phyloP scores from a whole-genome alignment of 176 grass and related monocot species.

The Secale cereale region DNA sequence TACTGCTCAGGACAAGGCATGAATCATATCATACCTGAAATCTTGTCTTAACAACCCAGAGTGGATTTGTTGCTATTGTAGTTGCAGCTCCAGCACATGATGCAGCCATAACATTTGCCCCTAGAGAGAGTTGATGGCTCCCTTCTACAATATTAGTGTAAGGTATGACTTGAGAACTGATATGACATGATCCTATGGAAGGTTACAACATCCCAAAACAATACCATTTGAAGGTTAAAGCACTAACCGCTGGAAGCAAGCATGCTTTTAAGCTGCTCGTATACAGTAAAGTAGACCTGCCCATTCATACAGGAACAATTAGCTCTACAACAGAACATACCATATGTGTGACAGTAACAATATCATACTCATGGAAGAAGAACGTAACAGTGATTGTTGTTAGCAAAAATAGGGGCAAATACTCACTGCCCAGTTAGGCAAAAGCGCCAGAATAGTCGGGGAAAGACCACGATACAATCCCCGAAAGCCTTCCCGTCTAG shows the following conservation, averaged over 20 bases:
- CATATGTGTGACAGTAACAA: background rate
- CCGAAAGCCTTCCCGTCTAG: conserved; percentile 70
- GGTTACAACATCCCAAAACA: background rate
- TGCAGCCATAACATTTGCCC: conserved; percentile 87
- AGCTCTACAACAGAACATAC: conserved; percentile 5
- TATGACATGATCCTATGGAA: background rate
- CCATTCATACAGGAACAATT: conserved; percentile 8
- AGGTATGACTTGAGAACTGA: conserved; percentile 11
- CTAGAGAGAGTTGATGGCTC: conserved; percentile 66
- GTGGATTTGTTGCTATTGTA: conserved; percentile 82
- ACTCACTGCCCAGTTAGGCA: conserved; percentile 99
- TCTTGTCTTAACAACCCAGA: conserved; percentile 99
- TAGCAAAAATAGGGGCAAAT: conserved; percentile 20
- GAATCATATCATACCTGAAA: conserved; percentile 64
- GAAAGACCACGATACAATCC: conserved; percentile 94
- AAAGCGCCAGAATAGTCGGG: conserved; percentile 76
- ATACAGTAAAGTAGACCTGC: conserved; percentile 93
- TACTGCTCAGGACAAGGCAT: conserved; percentile 5
- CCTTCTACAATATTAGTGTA: conserved; percentile 59
- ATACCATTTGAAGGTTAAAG: conserved; percentile 20
- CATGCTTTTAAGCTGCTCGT: conserved; percentile 86
- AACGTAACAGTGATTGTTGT: background rate
- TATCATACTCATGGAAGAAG: background rate
- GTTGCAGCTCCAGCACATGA: conserved; percentile 97
- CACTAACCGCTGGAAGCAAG: conserved; percentile 76